phyloP scores from a whole-genome alignment of 2,329 filamentous ascomycete species.

The Periglandula ipomoeae region DNA sequence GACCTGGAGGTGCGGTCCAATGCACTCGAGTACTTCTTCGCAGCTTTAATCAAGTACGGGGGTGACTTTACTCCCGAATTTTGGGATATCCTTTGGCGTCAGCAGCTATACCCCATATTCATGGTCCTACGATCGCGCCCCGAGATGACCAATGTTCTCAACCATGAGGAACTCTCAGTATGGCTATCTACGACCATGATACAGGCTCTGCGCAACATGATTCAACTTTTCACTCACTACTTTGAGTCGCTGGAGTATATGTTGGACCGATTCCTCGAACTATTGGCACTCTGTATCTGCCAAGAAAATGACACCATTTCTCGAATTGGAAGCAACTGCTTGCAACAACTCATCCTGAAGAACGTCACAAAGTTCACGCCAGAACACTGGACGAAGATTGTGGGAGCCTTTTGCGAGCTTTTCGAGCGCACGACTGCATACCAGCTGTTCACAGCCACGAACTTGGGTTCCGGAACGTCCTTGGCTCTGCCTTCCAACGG shows the following conservation, averaged over 20 bases:
- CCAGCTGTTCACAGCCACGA: constrained; percentile 82
- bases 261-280: constrained; percentile 92
- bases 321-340: constrained; percentile 92
- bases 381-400: constrained; percentile 88
- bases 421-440: constrained; percentile 93
- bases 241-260: constrained; percentile 95
- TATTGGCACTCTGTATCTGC: constrained; percentile 91
- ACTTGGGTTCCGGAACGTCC: constrained; percentile 43
- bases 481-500: constrained; percentile 45
- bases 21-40: constrained; percentile 94
- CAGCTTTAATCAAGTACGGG: constrained; percentile 81
- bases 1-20: constrained; percentile 89
- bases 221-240: constrained; percentile 96
- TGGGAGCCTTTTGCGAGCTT: constrained; percentile 89
- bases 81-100: constrained; percentile 97
- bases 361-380: constrained; percentile 87
- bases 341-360: constrained; percentile 92
- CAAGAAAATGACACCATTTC: constrained; percentile 99
- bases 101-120: constrained; percentile 96
- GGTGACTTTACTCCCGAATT: constrained; percentile 88
- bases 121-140: constrained; percentile 94
- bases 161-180: constrained; percentile 93
- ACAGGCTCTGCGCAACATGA: constrained; percentile 95
- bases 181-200: constrained; percentile 99
- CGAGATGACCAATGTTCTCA: constrained; percentile 90